Base-by-base conservation (phyloP, 768 basidiomycete genomes). In the Vararia minispora region DNA sequence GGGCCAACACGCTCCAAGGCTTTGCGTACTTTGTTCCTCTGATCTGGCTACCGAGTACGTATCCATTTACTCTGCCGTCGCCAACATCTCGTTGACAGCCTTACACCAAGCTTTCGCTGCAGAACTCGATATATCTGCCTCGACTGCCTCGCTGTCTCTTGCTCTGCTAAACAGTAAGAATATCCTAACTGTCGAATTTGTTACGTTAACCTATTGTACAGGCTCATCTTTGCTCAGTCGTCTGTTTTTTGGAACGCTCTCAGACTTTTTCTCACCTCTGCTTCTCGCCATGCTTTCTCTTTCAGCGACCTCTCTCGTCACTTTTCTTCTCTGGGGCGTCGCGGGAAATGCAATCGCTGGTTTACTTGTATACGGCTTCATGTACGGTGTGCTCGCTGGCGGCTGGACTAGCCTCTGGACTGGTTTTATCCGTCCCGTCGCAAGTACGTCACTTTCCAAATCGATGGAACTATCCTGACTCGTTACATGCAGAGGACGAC, bases 261-360 rank as follows among this genome's bases (percentile, higher is more conserved):
- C 47, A n/a, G 52, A 53, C 37, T 37, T 27, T 10, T 44, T 51
- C 27, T 39, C 46, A 21, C 42, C 53, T 12, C 50, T 49, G 52
- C 24, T 29, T 12, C 33, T 49, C 36, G 48, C 53, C 30, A 16
- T 52, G 44, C n/a, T 35, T 21, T 52, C 48, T 9, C 44, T 54
- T 4, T 13, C 44, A 11, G 31, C 38, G 8, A 48, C 51, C 4
- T 57, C 53, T 22, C 27, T 57, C 13, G 43, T 44, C 24, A 55
- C 56, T 0, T 58, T 60, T 45, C 43, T 58, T 12, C 37, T 59
- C 11, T 61, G 57, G 59, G 58, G 59, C 18, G 40, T 54, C 3
- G 24, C 53, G 1, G 51, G 54, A 2, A 29, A 46, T 17, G 43
- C 43, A 21, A 39, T 54, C 5, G 48, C 52, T 9, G 56, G 55